Evolutionary conservation across 352 stramenopile species (phyloP), one percentile per base, ranked within the genome.

Genomic region (Phytopythium boreale): DNA sequence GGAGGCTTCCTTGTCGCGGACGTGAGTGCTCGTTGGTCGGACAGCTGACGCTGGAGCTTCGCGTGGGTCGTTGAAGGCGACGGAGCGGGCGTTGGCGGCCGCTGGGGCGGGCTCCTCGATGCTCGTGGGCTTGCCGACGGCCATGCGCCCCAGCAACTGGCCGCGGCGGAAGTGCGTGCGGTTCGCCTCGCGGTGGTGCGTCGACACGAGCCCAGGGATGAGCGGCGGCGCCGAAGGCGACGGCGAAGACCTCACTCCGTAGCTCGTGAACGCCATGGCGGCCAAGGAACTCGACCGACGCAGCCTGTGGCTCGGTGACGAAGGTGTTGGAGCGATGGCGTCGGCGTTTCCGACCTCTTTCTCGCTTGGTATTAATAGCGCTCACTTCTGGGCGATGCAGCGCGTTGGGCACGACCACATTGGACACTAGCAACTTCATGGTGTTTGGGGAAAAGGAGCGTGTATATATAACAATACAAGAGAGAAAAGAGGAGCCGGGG

Each of bases 81-180:
- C 66, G 34, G 64, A 53, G 12, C 67, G 56, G 7, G 53, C 55
- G 29, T 59, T 53, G 22, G 65, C 66, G 15, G 55, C 27, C 17
- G 43, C 53, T 5, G 58, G 15, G 14, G 56, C 59, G 22, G 60
- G 55, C 27, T 56, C 61, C 20, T 75, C 66, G 34, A 56, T 27
- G 20, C 55, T 72, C 3, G 64, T 69, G 24, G 70, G 58, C 68
- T 88, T 85, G 49, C 83, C 83, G 2, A 80, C 36, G 10, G 68
- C 69, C 81, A 92, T 89, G 41, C 80, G 76, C 64, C 88, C 71
- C n/a, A 92, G 67, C 5, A 88, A 59, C 49, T 92, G 81, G 20
- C 74, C 72, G 36, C 80, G 80, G 56, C 79, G 80, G 63, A 90
- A 92, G 73, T 88, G 59, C 31, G 68, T 51, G 44, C 75, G 77